phyloP scores from a whole-genome alignment of 2,329 filamentous ascomycete genomes.

The Pseudogymnoascus sp. region DNA sequence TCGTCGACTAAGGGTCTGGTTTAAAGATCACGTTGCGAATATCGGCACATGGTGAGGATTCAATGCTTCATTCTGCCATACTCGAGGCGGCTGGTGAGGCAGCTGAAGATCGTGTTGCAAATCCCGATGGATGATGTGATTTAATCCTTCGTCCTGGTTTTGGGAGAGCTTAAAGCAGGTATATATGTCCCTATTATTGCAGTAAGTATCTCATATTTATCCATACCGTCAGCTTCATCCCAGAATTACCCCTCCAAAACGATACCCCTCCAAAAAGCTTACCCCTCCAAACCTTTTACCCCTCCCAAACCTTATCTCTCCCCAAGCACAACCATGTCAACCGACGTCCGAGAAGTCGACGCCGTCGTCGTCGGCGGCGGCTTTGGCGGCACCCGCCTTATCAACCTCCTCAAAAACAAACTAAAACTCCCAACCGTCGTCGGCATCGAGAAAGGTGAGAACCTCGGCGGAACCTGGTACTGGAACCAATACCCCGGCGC shows the following conservation, averaged over 20 bases:
- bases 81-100: background rate
- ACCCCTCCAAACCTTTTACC: background rate
- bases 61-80: background rate
- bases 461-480: slow-evolving; percentile 15
- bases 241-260: background rate
- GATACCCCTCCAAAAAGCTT: background rate
- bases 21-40: background rate
- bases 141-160: background rate
- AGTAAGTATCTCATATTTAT: background rate
- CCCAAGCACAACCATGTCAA: background rate
- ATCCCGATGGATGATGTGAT: background rate
- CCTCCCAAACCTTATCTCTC: background rate
- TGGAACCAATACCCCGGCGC: slow-evolving; percentile 22
- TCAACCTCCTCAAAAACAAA: slow-evolving; percentile 13
- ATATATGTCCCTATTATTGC: background rate
- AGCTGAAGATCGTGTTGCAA: background rate
- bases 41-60: background rate
- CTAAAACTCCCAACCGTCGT: slow-evolving; percentile 9
- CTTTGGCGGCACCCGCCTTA: slow-evolving; percentile 16
- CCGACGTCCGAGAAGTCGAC: slow-evolving; percentile 11
- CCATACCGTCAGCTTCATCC: background rate
- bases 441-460: slow-evolving; percentile 8
- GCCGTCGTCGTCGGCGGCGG: slow-evolving; percentile 24
- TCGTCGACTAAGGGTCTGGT: background rate
- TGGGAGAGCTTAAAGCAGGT: background rate